phyloP scores from a whole-genome alignment of 768 basidiomycete species.

The Tremella fuciformis region DNA sequence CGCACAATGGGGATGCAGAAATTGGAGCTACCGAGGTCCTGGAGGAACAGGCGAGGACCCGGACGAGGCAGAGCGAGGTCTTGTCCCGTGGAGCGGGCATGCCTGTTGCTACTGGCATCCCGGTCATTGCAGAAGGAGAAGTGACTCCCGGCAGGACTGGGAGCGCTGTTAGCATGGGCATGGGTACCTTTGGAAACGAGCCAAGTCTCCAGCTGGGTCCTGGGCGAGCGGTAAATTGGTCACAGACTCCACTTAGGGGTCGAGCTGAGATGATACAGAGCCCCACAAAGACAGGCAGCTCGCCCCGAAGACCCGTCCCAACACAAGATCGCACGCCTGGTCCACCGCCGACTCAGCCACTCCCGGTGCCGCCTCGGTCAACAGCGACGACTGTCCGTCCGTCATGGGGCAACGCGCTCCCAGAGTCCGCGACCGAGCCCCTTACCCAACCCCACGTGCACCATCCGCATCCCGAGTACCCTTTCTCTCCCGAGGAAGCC shows the following conservation, averaged over 20 bases:
- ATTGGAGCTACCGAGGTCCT: not conserved
- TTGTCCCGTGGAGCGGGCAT: slow-evolving; percentile 34
- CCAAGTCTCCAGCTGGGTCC: slow-evolving; percentile 6
- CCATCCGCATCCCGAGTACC: slow-evolving; percentile 37
- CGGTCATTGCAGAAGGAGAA: not conserved
- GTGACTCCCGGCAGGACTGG: slow-evolving; percentile 6
- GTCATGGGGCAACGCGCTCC: slow-evolving; percentile 4
- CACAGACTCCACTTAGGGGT: not conserved
- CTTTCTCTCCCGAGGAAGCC: slow-evolving; percentile 36
- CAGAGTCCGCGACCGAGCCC: slow-evolving; percentile 6
- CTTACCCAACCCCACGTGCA: slow-evolving; percentile 22
- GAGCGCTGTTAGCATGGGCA: slow-evolving; percentile 26
- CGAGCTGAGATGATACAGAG: slow-evolving; percentile 8
- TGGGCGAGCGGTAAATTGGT: slow-evolving; percentile 14
- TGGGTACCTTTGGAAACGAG: slow-evolving; percentile 39
- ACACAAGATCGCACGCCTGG: slow-evolving; percentile 15
- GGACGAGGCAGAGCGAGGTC: slow-evolving; percentile 28
- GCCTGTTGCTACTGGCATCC: slow-evolving; percentile 1
- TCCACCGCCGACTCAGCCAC: slow-evolving; percentile 11
- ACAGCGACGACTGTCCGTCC: slow-evolving; percentile 18
- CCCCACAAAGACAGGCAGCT: slow-evolving; percentile 4
- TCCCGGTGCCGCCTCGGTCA: slow-evolving; percentile 12
- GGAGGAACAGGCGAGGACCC: slow-evolving; percentile 1
- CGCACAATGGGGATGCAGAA: not conserved
- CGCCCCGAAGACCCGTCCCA: slow-evolving; percentile 7